Evolutionary conservation across 371 early-diverging fungal species (phyloP).

Genomic region (Parasitella parasitica): DNA sequence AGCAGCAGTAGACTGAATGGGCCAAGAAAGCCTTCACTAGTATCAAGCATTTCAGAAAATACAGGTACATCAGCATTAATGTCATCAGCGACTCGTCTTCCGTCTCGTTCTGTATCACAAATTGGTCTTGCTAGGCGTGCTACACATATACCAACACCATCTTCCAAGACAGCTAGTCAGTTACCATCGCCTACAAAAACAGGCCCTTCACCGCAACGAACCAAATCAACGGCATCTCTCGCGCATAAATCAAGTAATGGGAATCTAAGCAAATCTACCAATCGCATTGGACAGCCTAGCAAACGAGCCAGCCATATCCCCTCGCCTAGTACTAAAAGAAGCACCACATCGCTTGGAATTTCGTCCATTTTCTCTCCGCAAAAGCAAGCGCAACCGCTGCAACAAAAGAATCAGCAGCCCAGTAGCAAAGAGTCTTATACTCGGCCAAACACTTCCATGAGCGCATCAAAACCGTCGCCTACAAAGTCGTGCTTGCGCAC

Average conservation of each 20-base stretch:
- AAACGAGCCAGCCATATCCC: slow-evolving; percentile 28
- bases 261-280: not conserved
- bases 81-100: not conserved
- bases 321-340: slow-evolving; percentile 10
- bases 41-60: slow-evolving; percentile 1
- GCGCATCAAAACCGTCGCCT: not conserved
- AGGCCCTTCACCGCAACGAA: slow-evolving; percentile 4
- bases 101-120: not conserved
- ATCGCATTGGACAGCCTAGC: not conserved
- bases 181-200: not conserved
- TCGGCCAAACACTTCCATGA: slow-evolving; percentile 6
- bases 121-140: slow-evolving; percentile 16
- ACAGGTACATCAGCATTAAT: not conserved
- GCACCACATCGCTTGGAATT: slow-evolving; percentile 16
- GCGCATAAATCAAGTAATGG: not conserved
- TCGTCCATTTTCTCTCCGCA: slow-evolving; percentile 11
- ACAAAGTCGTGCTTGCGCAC: not conserved
- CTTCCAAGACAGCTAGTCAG: not conserved
- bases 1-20: not conserved
- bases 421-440: not conserved
- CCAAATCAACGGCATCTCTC: slow-evolving; percentile 12
- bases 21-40: not conserved
- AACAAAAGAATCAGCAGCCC: not conserved
- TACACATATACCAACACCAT: slow-evolving; percentile 17
- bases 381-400: not conserved